Base-by-base conservation (phyloP, 768 basidiomycete species). In the Serendipita sp. region DNA sequence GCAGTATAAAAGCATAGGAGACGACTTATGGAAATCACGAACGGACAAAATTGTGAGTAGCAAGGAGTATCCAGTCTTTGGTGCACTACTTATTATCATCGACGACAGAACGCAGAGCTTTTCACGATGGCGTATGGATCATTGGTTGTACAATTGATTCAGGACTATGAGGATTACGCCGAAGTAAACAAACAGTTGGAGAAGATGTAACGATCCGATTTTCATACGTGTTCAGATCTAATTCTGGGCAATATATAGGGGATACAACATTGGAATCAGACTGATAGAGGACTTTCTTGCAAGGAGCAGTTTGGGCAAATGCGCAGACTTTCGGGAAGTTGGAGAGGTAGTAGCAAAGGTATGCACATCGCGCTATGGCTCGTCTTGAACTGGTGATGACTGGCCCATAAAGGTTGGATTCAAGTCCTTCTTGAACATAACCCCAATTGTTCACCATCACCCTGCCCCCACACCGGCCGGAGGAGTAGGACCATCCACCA, bases 211-310 rank as follows among this genome's bases (percentile, higher is more conserved):
- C 74, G 66, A 1, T 44, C n/a, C 51, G 45, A 7, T 35, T 30
- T n/a, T 51, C 5, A 51, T 51, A 13, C n/a, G 48, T 32, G 48
- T 51, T 32, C 30, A 5, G 5, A 8, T 30, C 28, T 28, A 30
- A n/a, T 23, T 62, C 18, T 16, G 30, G 23, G 15, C 34, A 18
- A 48, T 23, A 4, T 5, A 2, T 54, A 98, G 97, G 95, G 96
- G 96, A 2, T 97, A 96, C 75, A 96, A 94, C 72, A 98, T 99
- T 66, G 96, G 96, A 32, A 95, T 86, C 28, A 80, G 96, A 44
- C 76, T 99, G 64, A 96, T 99, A 65, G 96, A 99, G 72, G 96
- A 99, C 72, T 96, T 99, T 71, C 80, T 99, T 54, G 95, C 96
- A 28, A 84, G 90, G 72, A 93, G 92, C 67, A 84, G 81, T n/a